These are phyloP conservation scores for Elongisporangium prolatum DNA, from an alignment of 352 stramenopile species.

Conservation along the genomic window DNA sequence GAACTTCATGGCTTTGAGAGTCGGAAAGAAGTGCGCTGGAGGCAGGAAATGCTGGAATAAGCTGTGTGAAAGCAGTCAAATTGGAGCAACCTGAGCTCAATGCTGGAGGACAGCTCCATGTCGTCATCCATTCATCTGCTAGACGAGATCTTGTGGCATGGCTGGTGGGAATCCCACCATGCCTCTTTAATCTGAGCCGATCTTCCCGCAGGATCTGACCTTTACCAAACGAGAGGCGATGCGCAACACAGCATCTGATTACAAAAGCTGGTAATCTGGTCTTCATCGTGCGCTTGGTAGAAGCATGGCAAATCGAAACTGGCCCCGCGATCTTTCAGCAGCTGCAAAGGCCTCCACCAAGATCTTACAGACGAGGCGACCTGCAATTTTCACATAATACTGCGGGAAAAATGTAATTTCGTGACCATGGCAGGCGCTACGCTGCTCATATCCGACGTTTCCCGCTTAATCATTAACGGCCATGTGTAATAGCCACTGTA, in stretches of 20 bases:
- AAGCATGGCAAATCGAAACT: not conserved
- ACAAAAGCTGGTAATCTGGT: not conserved
- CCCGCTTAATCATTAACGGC: too few relatives aligned
- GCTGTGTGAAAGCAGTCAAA: not conserved
- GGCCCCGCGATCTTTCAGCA: not conserved
- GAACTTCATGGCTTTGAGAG: not conserved
- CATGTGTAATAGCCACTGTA: too few relatives aligned
- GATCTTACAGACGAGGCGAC: too few relatives aligned
- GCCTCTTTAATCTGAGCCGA: not conserved
- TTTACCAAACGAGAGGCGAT: not conserved
- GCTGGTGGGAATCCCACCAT: not conserved
- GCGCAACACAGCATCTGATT: not conserved
- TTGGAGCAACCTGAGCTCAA: not conserved
- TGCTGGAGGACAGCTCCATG: not conserved
- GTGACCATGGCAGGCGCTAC: not conserved
- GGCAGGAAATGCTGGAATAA: constrained; percentile 1
- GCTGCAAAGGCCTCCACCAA: not conserved
- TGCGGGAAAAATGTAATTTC: not conserved
- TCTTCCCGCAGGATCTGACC: not conserved
- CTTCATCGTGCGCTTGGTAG: not conserved
- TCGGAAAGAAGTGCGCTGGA: not conserved
- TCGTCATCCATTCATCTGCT: not conserved
- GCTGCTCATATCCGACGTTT: not conserved
- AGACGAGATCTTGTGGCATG: not conserved
- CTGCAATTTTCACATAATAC: too few relatives aligned